Base-by-base conservation (phyloP, 1,139 yeast species). In the Debaryomyces coudertii region DNA sequence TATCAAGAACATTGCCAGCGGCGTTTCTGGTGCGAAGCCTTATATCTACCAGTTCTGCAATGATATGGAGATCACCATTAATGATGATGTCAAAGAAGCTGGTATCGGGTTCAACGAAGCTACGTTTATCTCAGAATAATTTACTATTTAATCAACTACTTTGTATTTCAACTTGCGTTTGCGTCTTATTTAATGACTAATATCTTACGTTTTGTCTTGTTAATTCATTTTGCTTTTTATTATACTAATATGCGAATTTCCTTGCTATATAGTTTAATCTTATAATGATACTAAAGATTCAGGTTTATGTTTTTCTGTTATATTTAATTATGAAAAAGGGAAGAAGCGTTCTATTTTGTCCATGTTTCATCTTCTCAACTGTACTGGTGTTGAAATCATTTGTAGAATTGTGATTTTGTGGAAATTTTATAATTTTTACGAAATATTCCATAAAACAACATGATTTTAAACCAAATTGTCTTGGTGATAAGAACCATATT, bases 11-110 rank as follows among this genome's bases (percentile, higher is more conserved):
- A 88, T 93, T 50, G 98, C 90, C 36, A 83, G 92, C 53, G 97
- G 96, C 49, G 95, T 92, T 47, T 93, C 96, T 11, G 99, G 98
- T 45, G 86, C 98, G 36, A 88, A 85, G 64, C 99, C 99, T 30
- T 93, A 82, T 71, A 92, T 93, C 60, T 93, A 92, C 69, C 99
- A 93, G 71, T 93, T 81, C 70, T 81, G 86, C 62, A 85, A 87
- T 65, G 75, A 78, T 41, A 64, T 76, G 60, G 61, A 63, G 9
- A 65, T 79, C 47, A 63, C 61, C 27, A 65, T 77, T 47, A 64
- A 68, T 40, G 64, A 61, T 45, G 66, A 62, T 40, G 62, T 54
- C 40, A 57, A 57, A 14, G 95, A 85, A 61, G 65, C 68, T 36
- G 93, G 97, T 48, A 65, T 82, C 53, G 90, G 84, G 31, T 90